phyloP scores from a whole-genome alignment of 2,329 filamentous ascomycete genomes.

The Aspergillus terreus region DNA sequence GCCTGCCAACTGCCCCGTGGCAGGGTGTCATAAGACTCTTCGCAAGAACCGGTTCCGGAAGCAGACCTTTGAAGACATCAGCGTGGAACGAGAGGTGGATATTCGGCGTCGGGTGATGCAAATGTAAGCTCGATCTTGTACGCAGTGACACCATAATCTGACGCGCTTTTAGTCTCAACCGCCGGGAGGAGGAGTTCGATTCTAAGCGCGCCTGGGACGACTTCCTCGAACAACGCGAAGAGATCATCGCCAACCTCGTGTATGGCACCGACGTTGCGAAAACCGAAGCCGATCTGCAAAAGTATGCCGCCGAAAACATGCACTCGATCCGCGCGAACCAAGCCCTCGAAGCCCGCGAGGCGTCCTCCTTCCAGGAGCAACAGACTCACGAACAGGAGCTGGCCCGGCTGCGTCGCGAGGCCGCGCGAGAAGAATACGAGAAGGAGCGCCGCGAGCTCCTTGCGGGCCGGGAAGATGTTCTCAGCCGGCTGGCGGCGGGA shows the following conservation, averaged over 20 bases:
- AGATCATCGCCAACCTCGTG: slow-evolving; percentile 84
- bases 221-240: slow-evolving; percentile 90
- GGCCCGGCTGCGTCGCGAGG: slow-evolving; percentile 58
- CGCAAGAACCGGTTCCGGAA: slow-evolving; percentile 78
- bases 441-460: slow-evolving; percentile 64
- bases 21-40: slow-evolving; percentile 80
- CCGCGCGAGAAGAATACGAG: slow-evolving; percentile 64
- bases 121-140: slow-evolving; percentile 36
- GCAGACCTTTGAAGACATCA: slow-evolving; percentile 85
- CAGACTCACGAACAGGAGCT: slow-evolving; percentile 63
- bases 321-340: slow-evolving; percentile 53
- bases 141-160: neutral
- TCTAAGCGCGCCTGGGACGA: slow-evolving; percentile 80
- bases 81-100: slow-evolving; percentile 89
- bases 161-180: slow-evolving; percentile 68
- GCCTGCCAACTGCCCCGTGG: slow-evolving; percentile 87
- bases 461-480: slow-evolving; percentile 63
- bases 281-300: slow-evolving; percentile 56
- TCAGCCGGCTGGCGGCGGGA: slow-evolving; percentile 65
- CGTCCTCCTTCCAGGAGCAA: slow-evolving; percentile 42
- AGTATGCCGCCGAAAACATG: slow-evolving; percentile 71
- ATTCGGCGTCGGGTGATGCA: slow-evolving; percentile 73
- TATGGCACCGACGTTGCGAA: slow-evolving; percentile 65
- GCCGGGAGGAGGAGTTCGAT: slow-evolving; percentile 86
- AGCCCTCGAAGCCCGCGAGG: slow-evolving; percentile 46